These are phyloP conservation scores for Coemansia sp. DNA, from an alignment of 192 early-diverging fungal genomes.

Conservation along the genomic window DNA sequence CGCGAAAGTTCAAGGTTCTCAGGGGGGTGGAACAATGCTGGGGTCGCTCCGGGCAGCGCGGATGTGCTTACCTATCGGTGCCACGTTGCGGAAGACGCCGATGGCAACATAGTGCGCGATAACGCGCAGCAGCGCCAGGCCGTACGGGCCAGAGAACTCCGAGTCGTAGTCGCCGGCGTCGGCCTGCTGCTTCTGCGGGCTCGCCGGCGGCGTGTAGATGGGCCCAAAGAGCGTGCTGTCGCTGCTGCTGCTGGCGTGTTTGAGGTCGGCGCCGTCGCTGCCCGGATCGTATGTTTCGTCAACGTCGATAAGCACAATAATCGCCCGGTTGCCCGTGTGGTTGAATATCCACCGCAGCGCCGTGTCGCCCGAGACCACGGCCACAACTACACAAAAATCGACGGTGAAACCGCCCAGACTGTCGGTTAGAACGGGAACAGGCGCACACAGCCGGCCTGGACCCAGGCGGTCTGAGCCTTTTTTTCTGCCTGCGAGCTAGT, in stretches of 20 bases:
- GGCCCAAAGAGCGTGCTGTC: slow-evolving; percentile 25
- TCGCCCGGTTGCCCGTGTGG: slow-evolving; percentile 37
- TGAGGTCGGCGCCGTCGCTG: slow-evolving; percentile 9
- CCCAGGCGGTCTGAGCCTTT: not conserved
- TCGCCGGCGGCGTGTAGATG: slow-evolving; percentile 44
- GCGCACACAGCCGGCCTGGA: not conserved
- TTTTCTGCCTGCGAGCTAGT: not conserved
- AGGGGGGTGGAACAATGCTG: not conserved
- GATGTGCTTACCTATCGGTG: slow-evolving; percentile 45
- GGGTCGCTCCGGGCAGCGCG: not conserved
- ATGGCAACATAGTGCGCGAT: slow-evolving; percentile 52
- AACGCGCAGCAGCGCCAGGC: slow-evolving; percentile 44
- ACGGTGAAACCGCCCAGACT: not conserved
- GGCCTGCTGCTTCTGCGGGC: slow-evolving; percentile 23
- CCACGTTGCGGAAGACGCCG: slow-evolving; percentile 51
- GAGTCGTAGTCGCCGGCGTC: slow-evolving; percentile 10
- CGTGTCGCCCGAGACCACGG: slow-evolving; percentile 50
- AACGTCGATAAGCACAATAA: slow-evolving; percentile 52
- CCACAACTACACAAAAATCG: slow-evolving; percentile 40
- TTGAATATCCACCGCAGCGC: slow-evolving; percentile 50
- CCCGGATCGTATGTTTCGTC: slow-evolving; percentile 42
- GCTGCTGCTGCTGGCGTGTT: slow-evolving; percentile 14
- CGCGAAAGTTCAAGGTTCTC: not conserved
- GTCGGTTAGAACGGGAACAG: not conserved
- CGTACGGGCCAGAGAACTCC: slow-evolving; percentile 41